phyloP scores from a whole-genome alignment of 2,329 filamentous ascomycete genomes.

The Monosporascus sp. region DNA sequence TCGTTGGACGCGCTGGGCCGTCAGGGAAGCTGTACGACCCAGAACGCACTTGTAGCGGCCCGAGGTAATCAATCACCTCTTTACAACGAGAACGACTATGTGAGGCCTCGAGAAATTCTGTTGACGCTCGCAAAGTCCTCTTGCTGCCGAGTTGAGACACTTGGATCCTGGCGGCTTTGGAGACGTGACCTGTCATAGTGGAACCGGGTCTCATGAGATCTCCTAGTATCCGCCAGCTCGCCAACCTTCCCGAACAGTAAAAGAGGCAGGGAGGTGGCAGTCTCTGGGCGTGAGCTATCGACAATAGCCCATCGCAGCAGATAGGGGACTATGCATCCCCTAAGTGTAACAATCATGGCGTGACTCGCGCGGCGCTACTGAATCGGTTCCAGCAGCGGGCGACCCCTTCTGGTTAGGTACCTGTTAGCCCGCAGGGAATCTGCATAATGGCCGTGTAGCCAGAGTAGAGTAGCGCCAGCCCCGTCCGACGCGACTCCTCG shows the following conservation, averaged over 20 bases:
- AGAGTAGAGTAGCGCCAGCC: not conserved
- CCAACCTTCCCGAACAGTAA: no score
- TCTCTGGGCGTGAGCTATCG: not conserved
- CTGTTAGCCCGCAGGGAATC: not conserved
- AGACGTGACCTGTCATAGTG: not conserved
- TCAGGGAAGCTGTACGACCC: not conserved
- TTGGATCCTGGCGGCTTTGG: not conserved
- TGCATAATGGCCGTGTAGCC: not conserved
- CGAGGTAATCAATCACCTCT: no score
- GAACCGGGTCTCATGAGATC: not conserved
- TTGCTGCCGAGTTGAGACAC: no score
- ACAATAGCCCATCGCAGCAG: not conserved
- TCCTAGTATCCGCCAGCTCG: not conserved
- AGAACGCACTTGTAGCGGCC: not conserved
- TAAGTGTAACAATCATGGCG: not conserved
- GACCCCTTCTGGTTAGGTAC: not conserved
- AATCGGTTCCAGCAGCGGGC: no score
- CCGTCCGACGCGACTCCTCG: not conserved
- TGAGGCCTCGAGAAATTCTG: no score
- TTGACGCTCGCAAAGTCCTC: no score
- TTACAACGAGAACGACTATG: no score
- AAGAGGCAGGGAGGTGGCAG: not conserved
- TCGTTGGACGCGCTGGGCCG: not conserved
- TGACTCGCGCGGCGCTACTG: not conserved
- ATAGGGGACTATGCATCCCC: no score